These are phyloP conservation scores for Penicillium brevicompactum DNA, from an alignment of 2,329 filamentous ascomycete species.

Conservation along the genomic window DNA sequence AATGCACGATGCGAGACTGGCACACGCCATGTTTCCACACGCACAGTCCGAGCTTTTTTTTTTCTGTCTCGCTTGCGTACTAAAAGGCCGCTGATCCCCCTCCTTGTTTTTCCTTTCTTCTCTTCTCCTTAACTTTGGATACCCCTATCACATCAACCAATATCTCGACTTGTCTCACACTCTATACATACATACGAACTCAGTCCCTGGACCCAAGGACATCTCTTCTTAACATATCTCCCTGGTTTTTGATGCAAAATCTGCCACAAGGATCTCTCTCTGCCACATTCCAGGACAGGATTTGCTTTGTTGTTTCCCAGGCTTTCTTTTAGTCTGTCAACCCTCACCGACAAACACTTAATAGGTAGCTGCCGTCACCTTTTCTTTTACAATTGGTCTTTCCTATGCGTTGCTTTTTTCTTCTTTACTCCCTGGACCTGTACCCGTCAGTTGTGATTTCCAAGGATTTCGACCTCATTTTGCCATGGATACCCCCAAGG, in stretches of 20 bases:
- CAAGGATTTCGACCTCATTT: slow-evolving; percentile 13
- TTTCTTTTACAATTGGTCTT: slow-evolving; percentile 29
- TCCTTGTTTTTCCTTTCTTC: slow-evolving; percentile 11
- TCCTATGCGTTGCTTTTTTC: slow-evolving; percentile 24
- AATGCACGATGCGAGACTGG: slow-evolving; percentile 23
- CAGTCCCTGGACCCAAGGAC: slow-evolving; percentile 19
- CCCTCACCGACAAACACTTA: slow-evolving; percentile 33
- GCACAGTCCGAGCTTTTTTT: slow-evolving; percentile 12
- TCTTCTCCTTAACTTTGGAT: slow-evolving; percentile 20
- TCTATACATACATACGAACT: slow-evolving; percentile 3
- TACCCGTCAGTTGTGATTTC: slow-evolving; percentile 18
- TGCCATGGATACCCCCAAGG: slow-evolving; percentile 17
- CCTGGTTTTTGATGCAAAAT: slow-evolving; percentile 26
- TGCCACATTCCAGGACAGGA: slow-evolving; percentile 35
- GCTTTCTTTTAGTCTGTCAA: slow-evolving; percentile 27
- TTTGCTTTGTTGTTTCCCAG: slow-evolving; percentile 34
- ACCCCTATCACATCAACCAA: slow-evolving; percentile 11
- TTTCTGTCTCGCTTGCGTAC: slow-evolving; percentile 9
- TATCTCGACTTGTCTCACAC: slow-evolving; percentile 4
- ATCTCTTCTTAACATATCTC: slow-evolving; percentile 10
- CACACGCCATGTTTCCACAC: slow-evolving; percentile 26
- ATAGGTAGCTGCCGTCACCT: slow-evolving; percentile 47
- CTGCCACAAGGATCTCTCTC: slow-evolving; percentile 32
- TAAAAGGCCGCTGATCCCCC: slow-evolving; percentile 28
- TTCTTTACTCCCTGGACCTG: slow-evolving; percentile 22